Conservation (phyloP, 768 basidiomycete species). For the Hericium rajendrae region DNA sequence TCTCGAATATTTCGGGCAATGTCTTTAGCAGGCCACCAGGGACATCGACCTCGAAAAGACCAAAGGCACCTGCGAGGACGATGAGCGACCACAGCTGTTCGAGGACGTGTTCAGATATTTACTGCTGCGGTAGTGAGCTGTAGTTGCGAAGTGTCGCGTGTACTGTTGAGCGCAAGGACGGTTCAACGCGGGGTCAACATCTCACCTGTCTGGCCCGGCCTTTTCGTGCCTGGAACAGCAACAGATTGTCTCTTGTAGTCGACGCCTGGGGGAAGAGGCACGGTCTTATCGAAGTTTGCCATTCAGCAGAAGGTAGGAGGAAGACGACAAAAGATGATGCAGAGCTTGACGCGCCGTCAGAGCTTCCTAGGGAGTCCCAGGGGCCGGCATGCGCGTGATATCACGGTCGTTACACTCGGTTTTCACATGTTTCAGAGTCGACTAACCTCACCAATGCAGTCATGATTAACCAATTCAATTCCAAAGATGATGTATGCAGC, state of each 20-base stretch:
- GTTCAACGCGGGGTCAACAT: constrained; percentile 22
- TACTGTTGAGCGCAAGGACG: not conserved
- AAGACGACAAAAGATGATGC: not conserved
- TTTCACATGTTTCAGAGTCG: too few species aligned
- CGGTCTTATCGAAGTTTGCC: constrained; percentile 3
- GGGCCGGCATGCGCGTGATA: too few species aligned
- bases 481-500: too few species aligned
- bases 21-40: constrained; percentile 43
- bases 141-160: not conserved
- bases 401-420: too few species aligned
- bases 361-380: too few species aligned
- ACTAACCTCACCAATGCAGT: too few species aligned
- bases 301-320: not conserved
- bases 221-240: constrained; percentile 68
- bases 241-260: constrained; percentile 58
- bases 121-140: constrained; percentile 74
- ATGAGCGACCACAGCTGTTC: not conserved
- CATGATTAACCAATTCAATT: too few species aligned
- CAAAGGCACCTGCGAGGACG: constrained; percentile 42
- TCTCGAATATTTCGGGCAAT: constrained; percentile 55
- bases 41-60: constrained; percentile 39
- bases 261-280: constrained; percentile 25
- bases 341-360: too few species aligned
- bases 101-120: constrained; percentile 11
- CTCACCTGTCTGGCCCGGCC: constrained; percentile 63